A percentile compares a stretch with the other conserved stretches of the same genome.
phyloP scores from a whole-genome alignment of 1,284 basidiomycete genomes.

The Malassezia cuniculi region DNA sequence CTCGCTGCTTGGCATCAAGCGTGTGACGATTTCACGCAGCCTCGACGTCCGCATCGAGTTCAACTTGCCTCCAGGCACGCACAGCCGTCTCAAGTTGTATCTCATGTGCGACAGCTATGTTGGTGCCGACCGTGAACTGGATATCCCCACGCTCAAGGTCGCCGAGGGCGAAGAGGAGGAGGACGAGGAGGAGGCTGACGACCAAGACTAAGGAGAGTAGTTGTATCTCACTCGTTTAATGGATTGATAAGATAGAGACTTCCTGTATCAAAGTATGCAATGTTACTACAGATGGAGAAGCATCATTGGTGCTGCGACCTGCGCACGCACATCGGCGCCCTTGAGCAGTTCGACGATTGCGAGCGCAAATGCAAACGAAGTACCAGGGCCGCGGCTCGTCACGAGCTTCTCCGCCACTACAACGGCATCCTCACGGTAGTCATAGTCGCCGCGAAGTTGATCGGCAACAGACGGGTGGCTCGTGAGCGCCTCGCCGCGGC shows the following conservation, averaged over 20 bases:
- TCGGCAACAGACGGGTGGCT: conserved; percentile 65
- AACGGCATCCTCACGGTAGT: background rate
- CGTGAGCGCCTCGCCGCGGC: conserved; percentile 52
- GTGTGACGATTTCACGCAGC: conserved; percentile 62
- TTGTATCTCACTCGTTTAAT: background rate
- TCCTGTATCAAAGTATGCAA: too few species aligned
- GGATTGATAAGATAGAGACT: background rate
- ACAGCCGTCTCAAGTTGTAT: conserved; percentile 67
- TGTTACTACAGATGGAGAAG: conserved; percentile 17
- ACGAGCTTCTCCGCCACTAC: conserved; percentile 55
- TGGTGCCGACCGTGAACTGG: conserved; percentile 38
- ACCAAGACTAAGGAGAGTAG: background rate
- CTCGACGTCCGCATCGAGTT: conserved; percentile 77
- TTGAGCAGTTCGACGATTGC: conserved; percentile 58
- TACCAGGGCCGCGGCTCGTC: conserved; percentile 69
- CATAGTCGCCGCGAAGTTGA: conserved; percentile 57
- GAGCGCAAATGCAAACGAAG: conserved; percentile 63
- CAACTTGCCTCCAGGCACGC: conserved; percentile 58
- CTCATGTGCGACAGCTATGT: conserved; percentile 80
- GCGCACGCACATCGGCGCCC: conserved; percentile 56
- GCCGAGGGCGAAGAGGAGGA: conserved; percentile 29
- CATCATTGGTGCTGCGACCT: conserved; percentile 63
- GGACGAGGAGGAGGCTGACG: conserved; percentile 19
- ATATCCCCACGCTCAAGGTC: conserved; percentile 25
- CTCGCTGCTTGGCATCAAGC: conserved; percentile 80